These are phyloP conservation scores for Microdochium bolleyi DNA, from an alignment of 2,329 filamentous ascomycete species.

Conservation along the genomic window DNA sequence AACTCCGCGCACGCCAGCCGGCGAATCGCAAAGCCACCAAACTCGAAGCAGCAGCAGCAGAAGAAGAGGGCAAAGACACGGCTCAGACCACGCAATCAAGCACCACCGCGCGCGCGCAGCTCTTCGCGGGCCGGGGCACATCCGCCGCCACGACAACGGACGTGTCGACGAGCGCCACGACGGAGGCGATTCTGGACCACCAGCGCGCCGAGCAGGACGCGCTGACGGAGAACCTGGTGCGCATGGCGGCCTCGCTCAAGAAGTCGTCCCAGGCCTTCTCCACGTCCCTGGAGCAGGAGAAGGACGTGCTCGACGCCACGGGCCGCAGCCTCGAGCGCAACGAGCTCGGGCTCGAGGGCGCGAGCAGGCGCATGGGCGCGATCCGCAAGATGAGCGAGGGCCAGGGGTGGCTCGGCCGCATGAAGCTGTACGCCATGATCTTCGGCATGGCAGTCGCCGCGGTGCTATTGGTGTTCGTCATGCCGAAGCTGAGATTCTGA, in stretches of 20 bases:
- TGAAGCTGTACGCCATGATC: slow-evolving; percentile 80
- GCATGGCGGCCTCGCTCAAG: slow-evolving; percentile 73
- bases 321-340: slow-evolving; percentile 71
- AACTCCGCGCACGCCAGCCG: slow-evolving; percentile 26
- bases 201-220: slow-evolving; percentile 77
- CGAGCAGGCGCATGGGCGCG: slow-evolving; percentile 68
- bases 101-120: slow-evolving; percentile 30
- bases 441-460: slow-evolving; percentile 73
- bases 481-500: slow-evolving; percentile 83
- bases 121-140: slow-evolving; percentile 33
- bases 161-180: slow-evolving; percentile 38
- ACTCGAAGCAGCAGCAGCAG: too few species aligned
- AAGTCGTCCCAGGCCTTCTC: slow-evolving; percentile 65
- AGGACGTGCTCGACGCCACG: slow-evolving; percentile 63
- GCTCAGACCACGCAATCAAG: slow-evolving; percentile 10
- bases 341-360: slow-evolving; percentile 66
- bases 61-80: background rate
- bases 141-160: slow-evolving; percentile 20
- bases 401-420: slow-evolving; percentile 75
- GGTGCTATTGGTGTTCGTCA: slow-evolving; percentile 72
- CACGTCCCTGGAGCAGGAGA: slow-evolving; percentile 60
- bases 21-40: too few species aligned
- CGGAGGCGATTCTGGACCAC: slow-evolving; percentile 67
- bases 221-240: slow-evolving; percentile 72
- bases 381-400: slow-evolving; percentile 78